These are phyloP conservation scores for Mycena capillaripes DNA, from an alignment of 768 basidiomycete genomes.

Conservation along the genomic window DNA sequence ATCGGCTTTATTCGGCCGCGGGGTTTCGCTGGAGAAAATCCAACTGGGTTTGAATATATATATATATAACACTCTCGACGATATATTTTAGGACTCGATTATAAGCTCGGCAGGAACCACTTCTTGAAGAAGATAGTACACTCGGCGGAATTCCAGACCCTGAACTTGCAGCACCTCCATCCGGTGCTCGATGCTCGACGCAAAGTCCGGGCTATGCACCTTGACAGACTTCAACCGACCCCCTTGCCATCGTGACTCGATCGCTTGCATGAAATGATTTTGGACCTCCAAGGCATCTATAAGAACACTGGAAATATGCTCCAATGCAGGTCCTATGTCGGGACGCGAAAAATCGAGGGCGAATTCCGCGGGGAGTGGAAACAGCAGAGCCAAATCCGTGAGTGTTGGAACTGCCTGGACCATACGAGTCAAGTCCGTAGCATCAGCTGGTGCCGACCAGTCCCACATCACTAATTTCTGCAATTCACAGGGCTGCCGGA, in stretches of 20 bases:
- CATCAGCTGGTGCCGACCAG: no score
- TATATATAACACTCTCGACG: no score
- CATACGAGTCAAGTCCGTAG: not conserved
- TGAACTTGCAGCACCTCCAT: not conserved
- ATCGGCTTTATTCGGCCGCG: no score
- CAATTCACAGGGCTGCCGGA: not conserved
- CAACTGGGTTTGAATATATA: no score
- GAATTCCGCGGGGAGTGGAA: not conserved
- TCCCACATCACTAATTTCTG: not conserved
- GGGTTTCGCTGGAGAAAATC: no score
- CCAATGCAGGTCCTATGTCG: not conserved
- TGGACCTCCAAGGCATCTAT: not conserved
- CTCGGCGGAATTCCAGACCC: not conserved
- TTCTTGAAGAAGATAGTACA: not conserved
- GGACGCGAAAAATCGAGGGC: not conserved
- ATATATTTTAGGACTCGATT: no score
- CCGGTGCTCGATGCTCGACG: not conserved
- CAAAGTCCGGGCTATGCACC: not conserved
- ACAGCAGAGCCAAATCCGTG: not conserved
- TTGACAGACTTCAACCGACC: conserved; percentile 1
- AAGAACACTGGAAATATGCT: no score
- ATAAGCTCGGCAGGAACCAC: no score
- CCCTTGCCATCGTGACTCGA: not conserved
- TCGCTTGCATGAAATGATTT: not conserved
- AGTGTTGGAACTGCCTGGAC: not conserved